Evolutionary conservation across 306 rosid genomes (phyloP).

Genomic region (Acacia confusa): DNA sequence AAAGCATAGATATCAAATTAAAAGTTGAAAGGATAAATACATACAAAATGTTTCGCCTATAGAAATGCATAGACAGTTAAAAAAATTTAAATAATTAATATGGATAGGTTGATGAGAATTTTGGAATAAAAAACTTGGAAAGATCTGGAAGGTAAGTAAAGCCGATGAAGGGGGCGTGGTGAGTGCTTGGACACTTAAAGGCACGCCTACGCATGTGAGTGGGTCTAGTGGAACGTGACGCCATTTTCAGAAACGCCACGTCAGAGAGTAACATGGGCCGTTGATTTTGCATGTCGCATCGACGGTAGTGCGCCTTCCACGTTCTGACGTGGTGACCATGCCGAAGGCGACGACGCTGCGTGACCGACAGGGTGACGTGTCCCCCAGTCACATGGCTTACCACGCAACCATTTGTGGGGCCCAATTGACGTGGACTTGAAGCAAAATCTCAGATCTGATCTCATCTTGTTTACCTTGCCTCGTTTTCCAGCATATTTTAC

Average conservation of each 20-base stretch:
- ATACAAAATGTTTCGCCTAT: no score
- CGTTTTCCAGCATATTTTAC: neutral
- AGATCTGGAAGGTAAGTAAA: neutral
- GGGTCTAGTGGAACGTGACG: constrained; percentile 33
- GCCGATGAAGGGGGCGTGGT: no score
- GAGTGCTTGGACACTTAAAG: neutral
- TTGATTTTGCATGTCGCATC: constrained; percentile 11
- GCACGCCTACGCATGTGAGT: constrained; percentile 21
- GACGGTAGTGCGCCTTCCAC: constrained; percentile 35
- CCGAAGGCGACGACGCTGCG: constrained; percentile 22
- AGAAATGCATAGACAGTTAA: no score
- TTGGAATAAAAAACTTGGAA: neutral
- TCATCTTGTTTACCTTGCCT: neutral
- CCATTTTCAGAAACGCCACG: constrained; percentile 30
- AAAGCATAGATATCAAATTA: no score
- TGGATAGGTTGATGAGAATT: no score
- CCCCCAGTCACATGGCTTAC: constrained; percentile 30
- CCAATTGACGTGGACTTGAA: constrained; percentile 39
- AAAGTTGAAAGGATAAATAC: no score
- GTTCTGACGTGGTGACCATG: constrained; percentile 48
- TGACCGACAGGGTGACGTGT: constrained; percentile 50
- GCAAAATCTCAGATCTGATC: constrained; percentile 35
- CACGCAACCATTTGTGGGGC: constrained; percentile 29
- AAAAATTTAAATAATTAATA: no score
- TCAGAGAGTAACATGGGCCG: constrained; percentile 22